Evolutionary conservation across 257 asterid species (phyloP).

Genomic region (Anisodus tanguticus): DNA sequence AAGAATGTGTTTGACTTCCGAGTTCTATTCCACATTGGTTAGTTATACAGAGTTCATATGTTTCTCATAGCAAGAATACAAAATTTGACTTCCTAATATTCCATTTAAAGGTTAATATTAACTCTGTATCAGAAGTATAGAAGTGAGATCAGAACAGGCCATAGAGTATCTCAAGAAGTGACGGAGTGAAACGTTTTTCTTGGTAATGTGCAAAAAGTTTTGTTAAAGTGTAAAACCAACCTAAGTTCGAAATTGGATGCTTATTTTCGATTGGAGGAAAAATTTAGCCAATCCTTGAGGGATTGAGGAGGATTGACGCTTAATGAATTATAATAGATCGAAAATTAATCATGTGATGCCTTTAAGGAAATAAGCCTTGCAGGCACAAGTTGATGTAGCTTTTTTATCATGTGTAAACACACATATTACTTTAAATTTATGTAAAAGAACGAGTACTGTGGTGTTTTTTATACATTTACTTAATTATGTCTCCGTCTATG

Average conservation of each 20-base stretch:
- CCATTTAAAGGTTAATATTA: neutral
- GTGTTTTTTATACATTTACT: neutral
- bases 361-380: neutral
- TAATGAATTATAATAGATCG: neutral
- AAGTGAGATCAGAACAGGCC: neutral
- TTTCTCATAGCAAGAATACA: neutral
- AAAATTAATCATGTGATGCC: neutral
- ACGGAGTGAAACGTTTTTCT: neutral
- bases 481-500: neutral
- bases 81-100: neutral
- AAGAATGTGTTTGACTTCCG: neutral
- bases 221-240: neutral
- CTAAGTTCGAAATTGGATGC: neutral
- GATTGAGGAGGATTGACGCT: neutral
- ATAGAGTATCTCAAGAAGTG: neutral
- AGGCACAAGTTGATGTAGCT: neutral
- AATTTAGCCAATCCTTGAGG: neutral
- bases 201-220: neutral
- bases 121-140: neutral
- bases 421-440: neutral
- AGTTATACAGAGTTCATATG: neutral
- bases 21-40: neutral
- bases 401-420: neutral
- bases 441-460: neutral
- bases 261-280: slow-evolving; percentile 11